Percentiles rank a stretch among this genome's conserved stretches.
These are phyloP conservation scores for Komagataea norvegica DNA, from an alignment of 1,139 yeast species.

Conservation along the genomic window DNA sequence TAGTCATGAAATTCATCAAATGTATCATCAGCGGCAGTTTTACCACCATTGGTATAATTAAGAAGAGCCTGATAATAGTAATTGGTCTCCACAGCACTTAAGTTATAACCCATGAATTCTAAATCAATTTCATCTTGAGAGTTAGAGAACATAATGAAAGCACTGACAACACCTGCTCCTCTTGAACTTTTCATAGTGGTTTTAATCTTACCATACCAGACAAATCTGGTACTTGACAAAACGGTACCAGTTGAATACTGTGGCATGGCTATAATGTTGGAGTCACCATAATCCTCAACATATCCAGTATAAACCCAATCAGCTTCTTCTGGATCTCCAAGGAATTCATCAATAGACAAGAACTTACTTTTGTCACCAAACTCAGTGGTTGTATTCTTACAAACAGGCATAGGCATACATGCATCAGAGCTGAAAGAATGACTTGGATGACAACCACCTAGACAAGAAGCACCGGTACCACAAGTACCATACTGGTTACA, in stretches of 20 bases:
- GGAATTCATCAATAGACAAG: constrained; percentile 36
- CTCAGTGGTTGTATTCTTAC: constrained; percentile 33
- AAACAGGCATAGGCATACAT: constrained; percentile 61
- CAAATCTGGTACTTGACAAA: constrained; percentile 68
- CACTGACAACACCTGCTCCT: constrained; percentile 76
- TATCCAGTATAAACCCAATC: constrained; percentile 79
- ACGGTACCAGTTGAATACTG: constrained; percentile 75
- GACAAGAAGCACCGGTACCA: constrained; percentile 76
- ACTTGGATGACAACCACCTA: constrained; percentile 67
- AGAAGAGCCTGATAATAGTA: constrained; percentile 71
- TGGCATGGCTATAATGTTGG: constrained; percentile 71
- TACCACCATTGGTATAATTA: constrained; percentile 57
- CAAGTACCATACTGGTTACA: constrained; percentile 83
- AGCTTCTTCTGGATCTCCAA: constrained; percentile 64
- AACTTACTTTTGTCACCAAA: constrained; percentile 37
- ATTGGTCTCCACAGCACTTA: constrained; percentile 66
- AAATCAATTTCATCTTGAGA: constrained; percentile 88
- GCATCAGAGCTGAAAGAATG: constrained; percentile 43
- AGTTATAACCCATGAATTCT: constrained; percentile 76
- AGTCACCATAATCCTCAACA: constrained; percentile 46
- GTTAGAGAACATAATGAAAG: constrained; percentile 80
- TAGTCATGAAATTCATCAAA: constrained; percentile 70
- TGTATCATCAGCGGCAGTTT: constrained; percentile 47
- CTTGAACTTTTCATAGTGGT: constrained; percentile 71
- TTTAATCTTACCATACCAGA: constrained; percentile 84